Evolutionary conservation across 345 rosid species (phyloP).

Genomic region (Aquilaria malaccensis): DNA sequence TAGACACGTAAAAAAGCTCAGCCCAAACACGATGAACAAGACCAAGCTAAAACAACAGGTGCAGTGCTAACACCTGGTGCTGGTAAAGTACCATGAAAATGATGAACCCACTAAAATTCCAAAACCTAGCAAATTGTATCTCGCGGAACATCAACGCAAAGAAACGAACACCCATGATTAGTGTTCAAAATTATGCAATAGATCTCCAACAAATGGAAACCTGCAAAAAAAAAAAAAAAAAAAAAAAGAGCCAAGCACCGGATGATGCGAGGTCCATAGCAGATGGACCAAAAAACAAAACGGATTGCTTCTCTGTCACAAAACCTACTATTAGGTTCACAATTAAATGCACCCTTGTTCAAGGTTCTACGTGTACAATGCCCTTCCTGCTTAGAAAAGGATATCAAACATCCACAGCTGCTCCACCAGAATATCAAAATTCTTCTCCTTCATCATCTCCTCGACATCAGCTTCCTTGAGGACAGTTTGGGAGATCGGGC

Average conservation of each 20-base stretch:
- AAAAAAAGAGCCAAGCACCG: slow-evolving; percentile 38
- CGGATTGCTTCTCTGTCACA: slow-evolving; percentile 23
- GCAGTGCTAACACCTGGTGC: slow-evolving; percentile 22
- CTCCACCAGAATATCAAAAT: slow-evolving; percentile 58
- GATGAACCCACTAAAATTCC: slow-evolving; percentile 15
- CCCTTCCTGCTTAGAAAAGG: slow-evolving; percentile 40
- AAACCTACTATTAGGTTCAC: slow-evolving; percentile 15
- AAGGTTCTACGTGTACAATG: slow-evolving; percentile 6
- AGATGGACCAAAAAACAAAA: slow-evolving; percentile 66
- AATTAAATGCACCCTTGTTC: slow-evolving; percentile 12
- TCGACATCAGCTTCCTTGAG: slow-evolving; percentile 66
- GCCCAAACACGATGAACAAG: neutral
- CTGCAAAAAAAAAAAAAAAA: slow-evolving; percentile 56
- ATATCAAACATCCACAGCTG: slow-evolving; percentile 79
- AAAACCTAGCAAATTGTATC: slow-evolving; percentile 39
- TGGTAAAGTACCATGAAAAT: slow-evolving; percentile 10
- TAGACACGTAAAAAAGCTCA: slow-evolving; percentile 12
- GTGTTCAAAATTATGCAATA: slow-evolving; percentile 33
- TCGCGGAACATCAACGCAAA: slow-evolving; percentile 34
- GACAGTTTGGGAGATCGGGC: slow-evolving; percentile 59
- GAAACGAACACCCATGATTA: slow-evolving; percentile 16
- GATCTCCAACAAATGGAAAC: slow-evolving; percentile 27
- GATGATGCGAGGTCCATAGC: slow-evolving; percentile 39
- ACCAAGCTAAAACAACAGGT: slow-evolving; percentile 36
- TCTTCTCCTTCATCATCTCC: slow-evolving; percentile 69